These are phyloP conservation scores for Fusarium sp. DNA, from an alignment of 2,329 filamentous ascomycete species.

Conservation along the genomic window DNA sequence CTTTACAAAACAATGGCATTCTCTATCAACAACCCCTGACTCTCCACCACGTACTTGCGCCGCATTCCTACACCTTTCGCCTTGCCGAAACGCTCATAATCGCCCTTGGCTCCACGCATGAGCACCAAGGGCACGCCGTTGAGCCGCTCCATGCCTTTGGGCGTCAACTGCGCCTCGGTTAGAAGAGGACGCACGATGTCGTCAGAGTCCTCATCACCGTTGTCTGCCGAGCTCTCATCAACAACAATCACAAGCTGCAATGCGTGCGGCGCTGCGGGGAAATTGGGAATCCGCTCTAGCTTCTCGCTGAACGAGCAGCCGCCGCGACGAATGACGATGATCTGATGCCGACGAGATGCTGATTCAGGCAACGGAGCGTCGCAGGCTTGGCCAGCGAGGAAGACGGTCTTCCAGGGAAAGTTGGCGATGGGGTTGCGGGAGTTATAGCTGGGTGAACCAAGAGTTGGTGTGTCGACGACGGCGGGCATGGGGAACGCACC, in stretches of 20 bases:
- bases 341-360: slow-evolving; percentile 69
- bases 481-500: slow-evolving; percentile 78
- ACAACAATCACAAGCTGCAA: slow-evolving; percentile 87
- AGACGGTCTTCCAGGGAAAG: slow-evolving; percentile 77
- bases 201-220: slow-evolving; percentile 43
- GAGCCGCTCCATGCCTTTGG: slow-evolving; percentile 73
- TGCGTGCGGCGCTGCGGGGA: slow-evolving; percentile 67
- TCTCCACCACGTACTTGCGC: slow-evolving; percentile 82
- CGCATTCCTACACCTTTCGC: slow-evolving; percentile 79
- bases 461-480: slow-evolving; percentile 65
- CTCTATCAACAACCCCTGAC: slow-evolving; percentile 79
- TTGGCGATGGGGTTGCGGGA: slow-evolving; percentile 51
- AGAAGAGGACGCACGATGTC: slow-evolving; percentile 71
- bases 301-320: slow-evolving; percentile 88
- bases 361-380: slow-evolving; percentile 63
- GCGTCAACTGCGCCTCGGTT: slow-evolving; percentile 77
- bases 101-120: slow-evolving; percentile 74
- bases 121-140: slow-evolving; percentile 86
- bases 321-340: slow-evolving; percentile 85
- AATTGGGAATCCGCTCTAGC: slow-evolving; percentile 84
- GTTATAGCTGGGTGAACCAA: slow-evolving; percentile 56
- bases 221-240: slow-evolving; percentile 59
- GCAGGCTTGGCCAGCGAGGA: slow-evolving; percentile 77
- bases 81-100: slow-evolving; percentile 69
- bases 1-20: slow-evolving; percentile 75